These are phyloP conservation scores for Cercospora sojina DNA, from an alignment of 2,329 filamentous ascomycete genomes.

Conservation along the genomic window DNA sequence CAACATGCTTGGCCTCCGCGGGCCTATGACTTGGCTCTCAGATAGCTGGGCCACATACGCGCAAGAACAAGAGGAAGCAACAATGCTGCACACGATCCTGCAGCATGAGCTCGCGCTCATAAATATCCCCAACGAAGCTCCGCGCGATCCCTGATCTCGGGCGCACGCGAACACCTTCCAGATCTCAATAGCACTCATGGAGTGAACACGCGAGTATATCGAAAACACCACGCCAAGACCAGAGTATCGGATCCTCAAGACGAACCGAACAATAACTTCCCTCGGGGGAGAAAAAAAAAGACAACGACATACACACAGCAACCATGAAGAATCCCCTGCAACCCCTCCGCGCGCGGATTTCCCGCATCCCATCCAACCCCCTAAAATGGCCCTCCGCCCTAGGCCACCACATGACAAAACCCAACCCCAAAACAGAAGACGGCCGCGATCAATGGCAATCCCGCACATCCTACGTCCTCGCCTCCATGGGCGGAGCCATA, in stretches of 20 bases:
- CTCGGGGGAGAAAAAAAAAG: not conserved
- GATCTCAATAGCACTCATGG: not conserved
- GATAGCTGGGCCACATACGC: not conserved
- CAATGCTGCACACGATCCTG: not conserved
- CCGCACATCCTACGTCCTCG: slow-evolving; percentile 56
- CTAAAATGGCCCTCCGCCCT: slow-evolving; percentile 3
- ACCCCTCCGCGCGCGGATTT: not conserved
- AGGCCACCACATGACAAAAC: slow-evolving; percentile 11
- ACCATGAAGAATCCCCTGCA: slow-evolving; percentile 5
- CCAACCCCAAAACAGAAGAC: slow-evolving; percentile 30
- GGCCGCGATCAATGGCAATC: slow-evolving; percentile 57
- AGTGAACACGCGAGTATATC: not conserved
- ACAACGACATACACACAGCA: not conserved
- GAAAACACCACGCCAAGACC: not conserved
- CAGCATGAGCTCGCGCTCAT: not conserved
- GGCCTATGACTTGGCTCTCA: not conserved
- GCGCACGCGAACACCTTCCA: not conserved
- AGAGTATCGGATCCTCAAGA: not conserved
- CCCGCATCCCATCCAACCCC: slow-evolving; percentile 5
- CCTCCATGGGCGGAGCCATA: slow-evolving; percentile 59
- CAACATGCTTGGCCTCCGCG: slow-evolving; percentile 11
- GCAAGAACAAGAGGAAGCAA: not conserved
- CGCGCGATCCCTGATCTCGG: not conserved
- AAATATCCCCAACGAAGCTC: not conserved
- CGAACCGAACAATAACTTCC: not conserved